Conservation (phyloP, 768 basidiomycete genomes). For the Lactarius trivialis region DNA sequence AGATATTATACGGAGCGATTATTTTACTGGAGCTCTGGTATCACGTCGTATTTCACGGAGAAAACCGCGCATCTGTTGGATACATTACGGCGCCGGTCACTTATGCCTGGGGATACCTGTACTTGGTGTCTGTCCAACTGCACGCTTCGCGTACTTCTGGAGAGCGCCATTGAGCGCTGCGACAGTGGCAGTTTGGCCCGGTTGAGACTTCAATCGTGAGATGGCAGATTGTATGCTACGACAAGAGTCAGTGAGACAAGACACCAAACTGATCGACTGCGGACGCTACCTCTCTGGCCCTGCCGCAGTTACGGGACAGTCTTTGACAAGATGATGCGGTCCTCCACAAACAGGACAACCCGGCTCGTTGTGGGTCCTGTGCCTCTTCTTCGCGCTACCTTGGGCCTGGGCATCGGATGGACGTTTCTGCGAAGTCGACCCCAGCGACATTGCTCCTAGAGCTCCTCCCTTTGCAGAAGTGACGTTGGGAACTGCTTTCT, state of each 20-base stretch:
- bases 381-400: constrained; percentile 25
- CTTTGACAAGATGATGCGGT: constrained; percentile 41
- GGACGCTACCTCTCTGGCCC: constrained; percentile 48
- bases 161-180: constrained; percentile 34
- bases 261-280: neutral
- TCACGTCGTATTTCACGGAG: neutral
- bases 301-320: constrained; percentile 48
- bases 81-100: neutral
- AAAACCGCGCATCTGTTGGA: neutral
- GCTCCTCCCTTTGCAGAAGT: neutral
- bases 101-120: neutral
- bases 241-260: neutral
- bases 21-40: neutral
- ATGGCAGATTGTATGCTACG: constrained; percentile 41
- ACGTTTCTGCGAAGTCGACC: constrained; percentile 27
- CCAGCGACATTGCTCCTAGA: neutral
- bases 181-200: constrained; percentile 32
- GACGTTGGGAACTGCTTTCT: neutral
- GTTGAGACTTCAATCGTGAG: constrained; percentile 37
- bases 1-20: neutral
- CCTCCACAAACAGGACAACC: constrained; percentile 46
- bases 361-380: constrained; percentile 32
- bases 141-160: constrained; percentile 22
- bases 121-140: neutral
- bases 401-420: constrained; percentile 25